phyloP scores from a whole-genome alignment of 2,329 filamentous ascomycete genomes.

The Coniochaeta ligniaria region DNA sequence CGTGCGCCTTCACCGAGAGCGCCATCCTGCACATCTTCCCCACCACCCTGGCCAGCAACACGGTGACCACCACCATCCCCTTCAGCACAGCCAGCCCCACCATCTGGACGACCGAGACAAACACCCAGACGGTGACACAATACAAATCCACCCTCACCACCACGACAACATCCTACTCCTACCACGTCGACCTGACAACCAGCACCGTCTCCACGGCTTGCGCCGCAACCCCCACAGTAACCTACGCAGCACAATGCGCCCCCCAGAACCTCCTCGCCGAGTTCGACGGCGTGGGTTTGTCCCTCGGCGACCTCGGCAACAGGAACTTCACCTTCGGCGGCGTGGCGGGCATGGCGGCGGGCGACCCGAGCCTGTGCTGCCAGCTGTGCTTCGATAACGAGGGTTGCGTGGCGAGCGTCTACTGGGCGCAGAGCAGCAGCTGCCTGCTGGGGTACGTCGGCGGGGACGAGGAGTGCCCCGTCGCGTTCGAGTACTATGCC shows the following conservation, averaged over 20 bases:
- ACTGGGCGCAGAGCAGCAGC: background rate
- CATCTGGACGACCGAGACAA: background rate
- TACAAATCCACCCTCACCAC: background rate
- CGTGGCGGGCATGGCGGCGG: background rate
- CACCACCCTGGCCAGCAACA: conserved; percentile 23
- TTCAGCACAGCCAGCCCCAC: conserved; percentile 12
- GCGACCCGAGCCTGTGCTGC: conserved; percentile 16
- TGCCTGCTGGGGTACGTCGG: background rate
- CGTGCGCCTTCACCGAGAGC: conserved; percentile 12
- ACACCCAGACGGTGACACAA: background rate
- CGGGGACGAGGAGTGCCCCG: background rate
- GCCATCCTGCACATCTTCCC: conserved; percentile 7
- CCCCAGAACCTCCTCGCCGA: conserved; percentile 13
- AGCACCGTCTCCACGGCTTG: conserved; percentile 8
- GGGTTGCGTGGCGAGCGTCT: conserved; percentile 12
- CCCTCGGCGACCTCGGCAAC: conserved; percentile 7
- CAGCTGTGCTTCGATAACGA: conserved; percentile 19
- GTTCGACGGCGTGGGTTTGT: conserved; percentile 10
- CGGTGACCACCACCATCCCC: conserved; percentile 23
- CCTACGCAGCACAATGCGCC: conserved; percentile 17
- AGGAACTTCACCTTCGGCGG: conserved; percentile 4
- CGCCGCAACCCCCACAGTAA: conserved; percentile 3
- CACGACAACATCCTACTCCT: background rate
- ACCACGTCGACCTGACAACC: conserved; percentile 10
- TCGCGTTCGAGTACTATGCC: background rate